A percentile compares a stretch with the other conserved stretches of the same genome.
phyloP scores from a whole-genome alignment of 1,284 basidiomycete genomes.

The Trametes hirsuta region DNA sequence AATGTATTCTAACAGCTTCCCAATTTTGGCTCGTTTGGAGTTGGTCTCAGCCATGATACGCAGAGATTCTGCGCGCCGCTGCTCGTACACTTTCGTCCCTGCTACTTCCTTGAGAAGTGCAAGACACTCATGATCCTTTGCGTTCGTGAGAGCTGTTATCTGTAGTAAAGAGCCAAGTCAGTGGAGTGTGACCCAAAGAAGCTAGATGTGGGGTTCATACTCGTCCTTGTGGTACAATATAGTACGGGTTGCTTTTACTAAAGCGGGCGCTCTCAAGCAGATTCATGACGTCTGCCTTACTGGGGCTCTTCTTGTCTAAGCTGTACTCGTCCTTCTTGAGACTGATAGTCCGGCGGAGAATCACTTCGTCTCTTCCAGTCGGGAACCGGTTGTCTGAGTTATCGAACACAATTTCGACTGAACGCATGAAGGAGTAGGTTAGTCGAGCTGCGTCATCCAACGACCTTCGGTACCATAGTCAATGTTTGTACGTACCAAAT shows the following conservation, averaged over 20 bases:
- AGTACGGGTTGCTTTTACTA: conserved; percentile 97
- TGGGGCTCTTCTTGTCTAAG: conserved; percentile 93
- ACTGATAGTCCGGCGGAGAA: conserved; percentile 92
- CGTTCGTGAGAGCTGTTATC: conserved; percentile 97
- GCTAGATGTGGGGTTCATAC: conserved; percentile 49
- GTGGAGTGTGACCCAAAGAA: background rate
- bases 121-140: conserved; percentile 94
- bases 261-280: conserved; percentile 95
- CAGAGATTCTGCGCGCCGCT: conserved; percentile 88
- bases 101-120: conserved; percentile 97
- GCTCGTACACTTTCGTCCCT: conserved; percentile 98
- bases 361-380: conserved; percentile 83
- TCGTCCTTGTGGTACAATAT: conserved; percentile 97
- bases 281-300: conserved; percentile 97
- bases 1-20: conserved; percentile 89
- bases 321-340: conserved; percentile 99
- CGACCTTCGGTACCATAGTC: background rate
- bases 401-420: conserved; percentile 88
- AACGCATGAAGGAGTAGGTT: too few relatives aligned
- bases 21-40: conserved; percentile 89
- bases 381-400: conserved; percentile 92
- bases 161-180: conserved; percentile 34
- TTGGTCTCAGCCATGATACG: conserved; percentile 98
- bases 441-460: background rate
- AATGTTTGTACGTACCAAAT: conserved; percentile 58